A percentile compares a stretch with the other conserved stretches of the same genome.
These are phyloP conservation scores for Phytophthora melonis DNA, from an alignment of 352 stramenopile species.

Conservation along the genomic window DNA sequence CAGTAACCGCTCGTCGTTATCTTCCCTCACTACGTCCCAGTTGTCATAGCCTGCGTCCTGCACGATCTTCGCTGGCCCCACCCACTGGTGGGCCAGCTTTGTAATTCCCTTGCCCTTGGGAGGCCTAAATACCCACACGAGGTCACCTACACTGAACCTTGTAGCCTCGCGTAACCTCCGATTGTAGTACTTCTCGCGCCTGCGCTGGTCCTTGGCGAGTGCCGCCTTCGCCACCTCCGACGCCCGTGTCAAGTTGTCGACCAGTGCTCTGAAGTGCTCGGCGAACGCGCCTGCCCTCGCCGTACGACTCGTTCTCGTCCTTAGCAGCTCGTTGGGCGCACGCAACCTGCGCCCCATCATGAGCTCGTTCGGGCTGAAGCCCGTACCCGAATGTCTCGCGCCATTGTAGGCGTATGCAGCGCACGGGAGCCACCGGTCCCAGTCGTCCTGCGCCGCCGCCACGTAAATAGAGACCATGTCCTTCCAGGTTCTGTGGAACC, in stretches of 20 bases:
- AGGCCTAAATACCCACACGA: constrained; percentile 4
- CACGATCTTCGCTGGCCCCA: neutral
- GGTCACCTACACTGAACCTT: neutral
- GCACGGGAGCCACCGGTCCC: too few species aligned
- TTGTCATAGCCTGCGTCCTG: constrained; percentile 6
- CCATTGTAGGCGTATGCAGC: too few species aligned
- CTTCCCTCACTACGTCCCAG: neutral
- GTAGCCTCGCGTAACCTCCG: neutral
- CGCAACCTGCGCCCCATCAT: constrained; percentile 8
- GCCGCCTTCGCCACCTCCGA: neutral
- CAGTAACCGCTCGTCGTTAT: neutral
- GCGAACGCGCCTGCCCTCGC: neutral
- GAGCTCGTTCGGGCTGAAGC: too few species aligned
- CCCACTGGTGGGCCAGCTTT: neutral
- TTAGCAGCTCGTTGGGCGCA: constrained; percentile 7
- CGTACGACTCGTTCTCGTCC: neutral
- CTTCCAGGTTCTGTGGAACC: too few species aligned
- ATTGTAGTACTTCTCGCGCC: constrained; percentile 2
- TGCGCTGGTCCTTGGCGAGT: neutral
- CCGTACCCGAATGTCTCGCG: too few species aligned
- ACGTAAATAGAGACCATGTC: too few species aligned
- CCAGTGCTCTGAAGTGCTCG: neutral
- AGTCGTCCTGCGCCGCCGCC: too few species aligned
- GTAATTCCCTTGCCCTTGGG: neutral
- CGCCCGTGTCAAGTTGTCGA: neutral